Evolutionary conservation across 148 eudicot species (phyloP), one percentile per base, ranked within the genome.

Genomic region (Silene uniflora): DNA sequence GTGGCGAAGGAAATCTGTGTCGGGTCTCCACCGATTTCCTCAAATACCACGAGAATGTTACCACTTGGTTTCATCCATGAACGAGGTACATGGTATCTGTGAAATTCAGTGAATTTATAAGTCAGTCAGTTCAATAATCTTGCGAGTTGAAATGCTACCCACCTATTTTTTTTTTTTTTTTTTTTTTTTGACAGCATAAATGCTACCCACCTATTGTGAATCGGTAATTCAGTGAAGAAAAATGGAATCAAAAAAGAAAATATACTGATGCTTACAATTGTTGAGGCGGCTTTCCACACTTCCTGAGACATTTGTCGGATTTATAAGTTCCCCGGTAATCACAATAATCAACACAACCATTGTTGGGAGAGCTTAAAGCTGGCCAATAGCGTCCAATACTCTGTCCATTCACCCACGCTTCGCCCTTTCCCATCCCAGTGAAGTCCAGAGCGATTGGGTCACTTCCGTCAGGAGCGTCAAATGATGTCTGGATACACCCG

Each of bases 351-450:
- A 87, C 73, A 74, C 98, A 92, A 67, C 93, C 91, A 54, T 54
- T 73, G 52, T 55, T 87, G 70, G 83, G 70, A 23, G 98, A 80
- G 9, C 23, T 81, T 25, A 83, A 76, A 55, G 88, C 73, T 64
- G 97, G 98, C 98, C 98, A 95, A 76, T 88, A 91, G 68, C 99
- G 99, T 24, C 99, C 99, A 18, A 95, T 92, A 82, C 94, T 89
- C 78, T 92, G 88, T 72, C 98, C 99, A 55, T 95, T 95, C 72
- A 95, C 88, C 97, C 97, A 95, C 35, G 99, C 98, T 77, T 92
- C 89, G 7, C 98, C 99, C 67, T 95, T 95, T 18, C 94, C 97
- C 98, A 95, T 83, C 35, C 98, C 94, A 1, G 84, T 88, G 80
- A 95, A 87, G 85, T 95, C 91, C 61, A 95, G 46, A 68, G 92